Base-by-base conservation (phyloP, 208 protist genomes). In the Acanthamoeba royreba region DNA sequence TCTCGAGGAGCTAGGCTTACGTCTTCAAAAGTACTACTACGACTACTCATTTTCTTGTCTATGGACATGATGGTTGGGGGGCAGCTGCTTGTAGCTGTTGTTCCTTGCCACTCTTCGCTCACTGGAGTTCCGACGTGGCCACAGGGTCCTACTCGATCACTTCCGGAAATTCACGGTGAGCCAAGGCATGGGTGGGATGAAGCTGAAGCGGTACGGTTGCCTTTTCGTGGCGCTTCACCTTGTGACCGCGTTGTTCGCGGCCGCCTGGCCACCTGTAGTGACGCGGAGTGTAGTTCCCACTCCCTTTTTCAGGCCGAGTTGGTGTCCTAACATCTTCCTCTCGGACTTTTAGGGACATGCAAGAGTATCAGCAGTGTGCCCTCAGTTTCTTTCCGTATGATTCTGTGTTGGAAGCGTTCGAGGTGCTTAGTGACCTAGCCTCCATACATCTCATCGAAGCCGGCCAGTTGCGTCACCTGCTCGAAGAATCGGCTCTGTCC, bases 141-240 rank as follows among this genome's bases (percentile, higher is more conserved):
- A 61, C 25, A 88, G 83, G 22, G 2, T 66, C 19, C 53, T 90
- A 4, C 43, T 90, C 47, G 83, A 55, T 8, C 83, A 90, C 53
- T 90, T 90, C 47, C 2, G 40, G 3, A 90, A 90, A 49, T 90
- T 49, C 52, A 38, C 46, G 19, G 83, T 90, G 35, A 90, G 46
- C 31, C 43, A 90, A 38, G 83, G 83, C 31, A 55, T 90, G 52
- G 83, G 83, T 28, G 83, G 83, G 33, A 66, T 90, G 83, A 90
- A 90, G 28, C 52, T 90, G 19, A 55, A 90, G 25, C 43, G 83
- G 79, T 88, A 88, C 42, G 2, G 11, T n/a, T 15, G 19, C 4
- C 35, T n/a, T n/a, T 28, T 61, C 52, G 17, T 17, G 52, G 17
- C 52, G 25, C 52, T 61, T 61, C 22, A 17, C 22, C 19, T 61